Percentiles rank a stretch among this genome's conserved stretches.
Evolutionary conservation across 1,284 basidiomycete species (phyloP).

Genomic region (Vanrija pseudolonga): DNA sequence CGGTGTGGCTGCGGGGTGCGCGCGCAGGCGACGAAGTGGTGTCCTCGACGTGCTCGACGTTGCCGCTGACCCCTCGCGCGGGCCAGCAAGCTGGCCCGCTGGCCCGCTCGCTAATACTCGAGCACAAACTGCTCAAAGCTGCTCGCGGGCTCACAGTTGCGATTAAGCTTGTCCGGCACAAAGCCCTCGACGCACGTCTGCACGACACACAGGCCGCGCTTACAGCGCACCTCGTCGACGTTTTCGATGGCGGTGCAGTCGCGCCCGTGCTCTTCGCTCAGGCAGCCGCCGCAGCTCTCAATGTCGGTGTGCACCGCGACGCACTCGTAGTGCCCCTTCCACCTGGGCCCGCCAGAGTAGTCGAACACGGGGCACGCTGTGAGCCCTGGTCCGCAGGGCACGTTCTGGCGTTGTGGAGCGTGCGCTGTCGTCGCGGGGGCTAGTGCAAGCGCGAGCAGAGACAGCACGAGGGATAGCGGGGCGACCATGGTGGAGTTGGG

Average conservation of each 20-base stretch:
- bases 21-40: too few species aligned
- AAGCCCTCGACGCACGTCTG: slow-evolving; percentile 14
- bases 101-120: too few species aligned
- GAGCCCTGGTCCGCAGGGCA: too few species aligned
- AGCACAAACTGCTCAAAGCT: too few species aligned
- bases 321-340: slow-evolving; percentile 17
- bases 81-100: too few species aligned
- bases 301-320: slow-evolving; percentile 15
- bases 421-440: not conserved
- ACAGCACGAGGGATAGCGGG: not conserved
- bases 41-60: too few species aligned
- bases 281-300: slow-evolving; percentile 62
- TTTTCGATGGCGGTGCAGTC: slow-evolving; percentile 64
- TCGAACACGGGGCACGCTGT: slow-evolving; percentile 9
- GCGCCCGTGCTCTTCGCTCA: slow-evolving; percentile 57
- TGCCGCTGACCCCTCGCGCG: too few species aligned
- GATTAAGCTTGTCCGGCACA: not conserved
- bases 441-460: not conserved
- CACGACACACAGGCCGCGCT: slow-evolving; percentile 13
- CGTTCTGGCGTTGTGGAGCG: too few species aligned
- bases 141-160: not conserved
- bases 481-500: not conserved
- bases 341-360: not conserved
- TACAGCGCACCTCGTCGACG: slow-evolving; percentile 34
- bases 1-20: too few species aligned